These are phyloP conservation scores for Hibiscus mutabilis DNA, from an alignment of 345 rosid genomes.

Conservation along the genomic window DNA sequence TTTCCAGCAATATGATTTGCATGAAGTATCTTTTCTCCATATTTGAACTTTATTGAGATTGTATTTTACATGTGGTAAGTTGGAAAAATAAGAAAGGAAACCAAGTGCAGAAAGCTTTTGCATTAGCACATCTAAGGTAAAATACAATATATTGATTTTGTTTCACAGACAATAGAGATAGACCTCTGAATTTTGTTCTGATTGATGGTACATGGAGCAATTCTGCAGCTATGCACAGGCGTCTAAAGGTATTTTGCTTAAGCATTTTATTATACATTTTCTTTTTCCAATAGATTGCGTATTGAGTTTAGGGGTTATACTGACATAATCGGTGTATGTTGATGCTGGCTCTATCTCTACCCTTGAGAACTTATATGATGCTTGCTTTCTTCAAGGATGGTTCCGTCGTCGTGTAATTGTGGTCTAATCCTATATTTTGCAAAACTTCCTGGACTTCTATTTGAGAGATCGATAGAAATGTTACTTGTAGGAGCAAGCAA, in stretches of 20 bases:
- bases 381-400: neutral
- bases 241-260: slow-evolving; percentile 53
- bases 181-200: slow-evolving; percentile 59
- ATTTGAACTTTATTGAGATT: neutral
- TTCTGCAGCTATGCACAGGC: slow-evolving; percentile 91
- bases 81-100: neutral
- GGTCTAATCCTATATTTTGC: neutral
- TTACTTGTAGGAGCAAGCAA: slow-evolving; percentile 58
- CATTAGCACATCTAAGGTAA: neutral
- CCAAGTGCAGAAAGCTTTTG: neutral
- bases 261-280: neutral
- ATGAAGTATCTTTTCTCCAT: neutral
- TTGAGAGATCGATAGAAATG: neutral
- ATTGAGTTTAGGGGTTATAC: too few relatives aligned
- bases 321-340: too few relatives aligned
- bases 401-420: neutral
- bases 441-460: neutral
- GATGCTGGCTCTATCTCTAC: neutral
- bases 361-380: neutral
- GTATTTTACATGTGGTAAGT: neutral
- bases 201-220: slow-evolving; percentile 99
- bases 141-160: slow-evolving; percentile 18
- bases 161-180: slow-evolving; percentile 38
- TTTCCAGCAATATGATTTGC: neutral
- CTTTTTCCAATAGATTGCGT: too few relatives aligned